Conservation (phyloP, 768 basidiomycete species). For the Cystobasidium onofrii region DNA sequence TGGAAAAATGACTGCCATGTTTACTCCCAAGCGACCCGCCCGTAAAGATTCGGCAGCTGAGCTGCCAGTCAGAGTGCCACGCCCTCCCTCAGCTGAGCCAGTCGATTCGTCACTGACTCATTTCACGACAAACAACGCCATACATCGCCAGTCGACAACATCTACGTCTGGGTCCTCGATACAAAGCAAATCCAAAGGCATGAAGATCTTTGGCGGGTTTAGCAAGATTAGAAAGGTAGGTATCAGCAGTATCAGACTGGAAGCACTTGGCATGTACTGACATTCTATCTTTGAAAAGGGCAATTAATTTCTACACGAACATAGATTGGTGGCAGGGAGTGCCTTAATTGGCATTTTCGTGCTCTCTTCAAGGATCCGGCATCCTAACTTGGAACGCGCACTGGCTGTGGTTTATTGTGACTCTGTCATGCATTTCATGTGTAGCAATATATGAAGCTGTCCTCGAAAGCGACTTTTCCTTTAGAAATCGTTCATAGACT, state of each 20-base stretch:
- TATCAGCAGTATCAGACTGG: no score
- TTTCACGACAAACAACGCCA: background rate
- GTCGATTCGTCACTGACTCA: background rate
- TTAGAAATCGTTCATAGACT: background rate
- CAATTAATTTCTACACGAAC: no score
- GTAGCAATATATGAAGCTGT: background rate
- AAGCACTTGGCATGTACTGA: no score
- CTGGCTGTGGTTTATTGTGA: background rate
- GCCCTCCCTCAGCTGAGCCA: conserved; percentile 13
- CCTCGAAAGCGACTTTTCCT: background rate
- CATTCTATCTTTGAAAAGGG: no score
- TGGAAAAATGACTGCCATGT: background rate
- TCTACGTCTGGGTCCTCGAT: background rate
- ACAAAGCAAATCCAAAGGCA: background rate
- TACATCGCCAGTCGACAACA: background rate
- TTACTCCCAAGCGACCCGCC: conserved; percentile 9
- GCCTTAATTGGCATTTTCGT: no score
- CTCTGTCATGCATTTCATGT: background rate
- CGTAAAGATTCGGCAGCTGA: background rate
- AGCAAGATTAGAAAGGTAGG: background rate
- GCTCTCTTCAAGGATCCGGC: background rate
- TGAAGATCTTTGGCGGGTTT: background rate
- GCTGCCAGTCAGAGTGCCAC: background rate
- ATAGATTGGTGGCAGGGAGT: no score
- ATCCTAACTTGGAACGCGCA: background rate